Base-by-base conservation (phyloP, 208 protist genomes). In the Trypanosoma platydactyli region DNA sequence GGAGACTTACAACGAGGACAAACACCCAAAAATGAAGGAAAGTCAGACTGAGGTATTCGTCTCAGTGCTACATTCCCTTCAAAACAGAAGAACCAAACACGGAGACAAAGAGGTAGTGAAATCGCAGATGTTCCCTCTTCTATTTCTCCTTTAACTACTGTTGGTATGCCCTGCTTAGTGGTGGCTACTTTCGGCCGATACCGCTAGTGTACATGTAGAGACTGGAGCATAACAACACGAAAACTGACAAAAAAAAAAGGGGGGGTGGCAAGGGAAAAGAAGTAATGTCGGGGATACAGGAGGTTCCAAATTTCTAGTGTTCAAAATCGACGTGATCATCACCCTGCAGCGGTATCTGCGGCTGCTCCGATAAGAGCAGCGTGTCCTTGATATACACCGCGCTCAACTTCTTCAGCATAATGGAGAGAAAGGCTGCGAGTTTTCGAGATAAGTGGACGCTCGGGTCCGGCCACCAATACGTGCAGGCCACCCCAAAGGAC, bases 381-480 rank as follows among this genome's bases (percentile, higher is more conserved):
- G 86, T 89, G 20, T 80, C 81, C 42, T 69, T 76, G 27, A 64
- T 57, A 70, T 92, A 76, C 6, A 76, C 67, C 15, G 49, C 55
- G 40, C 65, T 83, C 44, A 95, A 76, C 64, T 87, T 86, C 40
- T 76, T 70, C 12, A 93, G 60, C n/a, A 80, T 68, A 68, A 64
- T 41, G 9, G 76, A 52, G 12, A 95, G 44, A 63, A 95, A 95
- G 13, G 76, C 81, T 0, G 86, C 89, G 0, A 92, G 71, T 40
- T 90, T 90, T 50, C 89, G 81, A 12, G 89, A 64, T 2, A 68
- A 58, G 6, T 77, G 80, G 1, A 93, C 74, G n/a, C 84, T 71
- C n/a, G 83, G 83, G 45, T 92, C 84, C 7, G 87, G 83, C 64
- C 84, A 95, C 87, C 89, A 95, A 72, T 93, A 85, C 40, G 81